Evolutionary conservation across 1,139 yeast genomes (phyloP), one percentile per base, ranked within the genome.

Genomic region (Suhomyces maxii): DNA sequence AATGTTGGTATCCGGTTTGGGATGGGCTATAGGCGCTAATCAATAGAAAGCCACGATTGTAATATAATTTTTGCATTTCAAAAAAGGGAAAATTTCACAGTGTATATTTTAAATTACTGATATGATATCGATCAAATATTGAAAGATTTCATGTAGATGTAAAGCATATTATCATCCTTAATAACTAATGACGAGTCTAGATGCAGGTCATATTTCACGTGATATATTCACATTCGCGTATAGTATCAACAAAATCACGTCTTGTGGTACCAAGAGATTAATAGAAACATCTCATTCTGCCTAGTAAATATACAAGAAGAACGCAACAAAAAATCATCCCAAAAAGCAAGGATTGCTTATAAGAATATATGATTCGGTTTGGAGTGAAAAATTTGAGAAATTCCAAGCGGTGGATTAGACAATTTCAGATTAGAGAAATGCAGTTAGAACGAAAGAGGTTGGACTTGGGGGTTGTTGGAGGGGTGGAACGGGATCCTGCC

Each of bases 1-100:
- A 50, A 59, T 82, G 48, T 67, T 82, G 46, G 84, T 78, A 1
- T 72, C 80, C 34, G 86, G 86, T 0, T 63, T 82, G 39, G 86
- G 86, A 2, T 82, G 86, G 86, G 86, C 86, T 1, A 79, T 82
- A 51, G 86, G 86, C 6, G 86, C 86, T 3, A 73, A 42, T 31
- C 52, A 53, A 42, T 41, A 50, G 12, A 11, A 7, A 32, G 6
- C 23, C 23, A 18, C 1, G 23, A 6, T 18, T 18, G 23, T 18
- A 18, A 6, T 18, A 4, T 18, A 18, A 3, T 18, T 18, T 18
- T 3, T 18, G 18, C 18, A 18, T 3, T 18, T 18, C 3, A 18
- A 18, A 18, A 18, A 6, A 18, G 23, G 6, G 23, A 18, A 18
- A 6, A 18, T 4, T 2, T 18, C 3, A 6, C 23, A 18, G 3